phyloP scores from a whole-genome alignment of 148 eudicot genomes.

The Fallopia convolvulus region DNA sequence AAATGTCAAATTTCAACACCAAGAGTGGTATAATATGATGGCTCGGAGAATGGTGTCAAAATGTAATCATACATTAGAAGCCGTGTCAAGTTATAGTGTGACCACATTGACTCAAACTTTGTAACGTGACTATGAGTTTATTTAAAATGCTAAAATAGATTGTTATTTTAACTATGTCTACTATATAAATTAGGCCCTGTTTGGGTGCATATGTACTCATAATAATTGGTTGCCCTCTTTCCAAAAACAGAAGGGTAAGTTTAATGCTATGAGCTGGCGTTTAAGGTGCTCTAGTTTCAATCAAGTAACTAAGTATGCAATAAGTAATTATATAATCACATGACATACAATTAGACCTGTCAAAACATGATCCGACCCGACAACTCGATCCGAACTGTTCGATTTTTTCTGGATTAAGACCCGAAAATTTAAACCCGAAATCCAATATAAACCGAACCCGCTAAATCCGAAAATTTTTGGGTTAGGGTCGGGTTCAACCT shows the following conservation, averaged over 20 bases:
- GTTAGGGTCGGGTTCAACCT: too few relatives aligned
- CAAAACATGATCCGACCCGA: too few relatives aligned
- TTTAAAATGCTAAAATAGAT: neutral
- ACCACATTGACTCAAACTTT: constrained; percentile 6
- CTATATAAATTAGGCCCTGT: constrained; percentile 6
- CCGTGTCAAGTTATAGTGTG: neutral
- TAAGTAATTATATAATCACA: neutral
- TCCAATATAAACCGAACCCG: too few relatives aligned
- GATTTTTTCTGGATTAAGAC: too few relatives aligned
- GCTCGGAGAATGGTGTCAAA: neutral
- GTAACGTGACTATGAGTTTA: neutral
- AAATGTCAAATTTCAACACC: neutral
- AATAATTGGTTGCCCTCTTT: constrained; percentile 9
- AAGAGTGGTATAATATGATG: neutral
- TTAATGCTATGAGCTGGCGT: neutral
- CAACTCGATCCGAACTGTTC: too few relatives aligned
- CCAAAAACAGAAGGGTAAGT: constrained; percentile 7
- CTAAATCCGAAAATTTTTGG: too few relatives aligned
- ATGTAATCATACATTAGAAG: neutral
- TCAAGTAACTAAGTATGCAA: neutral
- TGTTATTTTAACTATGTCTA: neutral
- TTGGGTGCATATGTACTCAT: constrained; percentile 1
- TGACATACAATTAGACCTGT: neutral
- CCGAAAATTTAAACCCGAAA: too few relatives aligned
- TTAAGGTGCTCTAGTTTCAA: neutral